Percentiles rank a stretch among this genome's conserved stretches.
These are phyloP conservation scores for Emmonsiellopsis sp. DNA, from an alignment of 2,329 filamentous ascomycete species.

Conservation along the genomic window DNA sequence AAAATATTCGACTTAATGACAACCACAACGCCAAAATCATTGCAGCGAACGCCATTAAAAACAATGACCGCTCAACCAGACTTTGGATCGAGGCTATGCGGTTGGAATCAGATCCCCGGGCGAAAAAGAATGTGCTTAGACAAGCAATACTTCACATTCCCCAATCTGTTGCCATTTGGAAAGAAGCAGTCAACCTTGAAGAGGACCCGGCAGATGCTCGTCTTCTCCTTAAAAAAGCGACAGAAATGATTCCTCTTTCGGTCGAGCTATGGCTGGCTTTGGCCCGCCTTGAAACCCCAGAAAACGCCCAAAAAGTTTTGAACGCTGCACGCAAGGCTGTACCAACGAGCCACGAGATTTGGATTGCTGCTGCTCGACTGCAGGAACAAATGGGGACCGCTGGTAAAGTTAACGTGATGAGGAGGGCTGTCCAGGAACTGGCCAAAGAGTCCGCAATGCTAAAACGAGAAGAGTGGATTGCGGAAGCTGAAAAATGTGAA, in stretches of 20 bases:
- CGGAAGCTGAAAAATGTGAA: slow-evolving; percentile 89
- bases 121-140: slow-evolving; percentile 86
- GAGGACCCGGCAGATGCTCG: slow-evolving; percentile 82
- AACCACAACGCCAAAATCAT: slow-evolving; percentile 92
- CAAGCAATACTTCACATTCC: slow-evolving; percentile 88
- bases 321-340: slow-evolving; percentile 92
- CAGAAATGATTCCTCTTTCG: slow-evolving; percentile 86
- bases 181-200: slow-evolving; percentile 90
- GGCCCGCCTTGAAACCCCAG: slow-evolving; percentile 76
- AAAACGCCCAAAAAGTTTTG: slow-evolving; percentile 88
- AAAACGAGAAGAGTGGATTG: slow-evolving; percentile 94
- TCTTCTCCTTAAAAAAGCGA: slow-evolving; percentile 84
- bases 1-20: slow-evolving; percentile 90
- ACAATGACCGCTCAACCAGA: slow-evolving; percentile 77
- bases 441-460: slow-evolving; percentile 92
- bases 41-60: slow-evolving; percentile 83
- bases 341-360: slow-evolving; percentile 88
- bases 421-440: slow-evolving; percentile 79
- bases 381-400: slow-evolving; percentile 83
- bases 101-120: slow-evolving; percentile 69
- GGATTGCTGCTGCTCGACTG: slow-evolving; percentile 86
- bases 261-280: slow-evolving; percentile 93
- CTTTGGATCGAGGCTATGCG: slow-evolving; percentile 96
- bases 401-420: slow-evolving; percentile 83
- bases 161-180: slow-evolving; percentile 95